A percentile compares a stretch with the other conserved stretches of the same genome.
phyloP scores from a whole-genome alignment of 2,329 filamentous ascomycete species.

The Phaeosphaeriaceae sp. region DNA sequence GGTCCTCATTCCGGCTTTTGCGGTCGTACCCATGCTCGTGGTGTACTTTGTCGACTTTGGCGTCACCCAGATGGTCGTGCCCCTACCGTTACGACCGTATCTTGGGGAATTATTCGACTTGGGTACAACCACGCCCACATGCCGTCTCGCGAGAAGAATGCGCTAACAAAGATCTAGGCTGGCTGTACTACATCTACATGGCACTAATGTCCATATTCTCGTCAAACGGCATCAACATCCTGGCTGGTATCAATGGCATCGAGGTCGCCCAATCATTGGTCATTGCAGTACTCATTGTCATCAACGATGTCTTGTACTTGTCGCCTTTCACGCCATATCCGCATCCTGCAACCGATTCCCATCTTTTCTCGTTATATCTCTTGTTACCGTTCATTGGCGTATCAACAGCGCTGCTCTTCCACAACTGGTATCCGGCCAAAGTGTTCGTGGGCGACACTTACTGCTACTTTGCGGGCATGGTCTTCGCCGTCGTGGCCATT shows the following conservation, averaged over 20 bases:
- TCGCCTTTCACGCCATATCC: slow-evolving; percentile 74
- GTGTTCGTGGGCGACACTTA: slow-evolving; percentile 99
- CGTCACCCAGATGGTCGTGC: slow-evolving; percentile 93
- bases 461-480: slow-evolving; percentile 99
- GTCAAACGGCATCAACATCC: slow-evolving; percentile 98
- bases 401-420: slow-evolving; percentile 80
- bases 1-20: slow-evolving; percentile 95
- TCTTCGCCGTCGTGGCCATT: slow-evolving; percentile 96
- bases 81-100: slow-evolving; percentile 82
- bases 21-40: slow-evolving; percentile 89
- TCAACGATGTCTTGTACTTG: slow-evolving; percentile 91
- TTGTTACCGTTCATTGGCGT: slow-evolving; percentile 94
- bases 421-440: slow-evolving; percentile 95
- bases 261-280: slow-evolving; percentile 94
- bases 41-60: slow-evolving; percentile 99
- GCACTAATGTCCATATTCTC: slow-evolving; percentile 95
- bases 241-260: slow-evolving; percentile 99
- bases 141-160: slow-evolving; percentile 3
- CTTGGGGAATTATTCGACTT: slow-evolving; percentile 86
- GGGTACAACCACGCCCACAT: slow-evolving; percentile 43
- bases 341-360: slow-evolving; percentile 93
- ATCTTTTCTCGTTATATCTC: slow-evolving; percentile 94
- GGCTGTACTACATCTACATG: slow-evolving; percentile 94
- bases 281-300: slow-evolving; percentile 79
- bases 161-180: slow-evolving; percentile 44